Base-by-base conservation (phyloP, 805 yeast species). In the Pichia heedii region DNA sequence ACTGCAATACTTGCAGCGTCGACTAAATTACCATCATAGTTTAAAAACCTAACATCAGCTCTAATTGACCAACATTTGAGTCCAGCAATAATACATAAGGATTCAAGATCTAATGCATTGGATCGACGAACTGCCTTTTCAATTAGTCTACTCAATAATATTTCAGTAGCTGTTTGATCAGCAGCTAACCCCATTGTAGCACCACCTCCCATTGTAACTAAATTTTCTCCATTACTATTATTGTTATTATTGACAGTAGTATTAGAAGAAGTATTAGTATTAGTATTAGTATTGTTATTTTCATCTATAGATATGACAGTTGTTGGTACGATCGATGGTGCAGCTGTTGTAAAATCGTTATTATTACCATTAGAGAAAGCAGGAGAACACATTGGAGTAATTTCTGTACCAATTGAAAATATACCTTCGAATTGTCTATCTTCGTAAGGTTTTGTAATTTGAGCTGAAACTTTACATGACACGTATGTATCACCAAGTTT, bases 361-460 rank as follows among this genome's bases (percentile, higher is more conserved):
- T 75, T 69, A 30, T 50, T 49, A 24, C 79, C 80, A 53, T 77
- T 78, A 54, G 89, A 96, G 60, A 87, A 88, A 52, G 77, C 71
- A 1, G 95, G 81, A 5, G 88, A 79, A 1, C 96, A 95, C 87
- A 90, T 82, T 15, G 97, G 85, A 19, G 88, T 76, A 36, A 85
- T 77, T 55, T 93, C 97, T 2, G 95, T 84, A 40, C 83, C 76
- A 13, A 93, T 88, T 21, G 74, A 69, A 58, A 93, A 88, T 4
- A 84, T 55, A 1, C 98, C 98, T 62, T 93, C 98, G 58, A 86
- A 90, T 0, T 97, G 97, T 43, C 96, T 71, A 52, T 89, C 95
- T 40, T 87, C 95, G 50, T 73, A 81, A 0, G 98, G 98, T 46
- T 76, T 74, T 4, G 76, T 71, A 13, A 93, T 79, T 41, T 77